Percentiles rank a stretch among this genome's conserved stretches.
Conservation (phyloP, 805 yeast species). For the Candida pini region DNA sequence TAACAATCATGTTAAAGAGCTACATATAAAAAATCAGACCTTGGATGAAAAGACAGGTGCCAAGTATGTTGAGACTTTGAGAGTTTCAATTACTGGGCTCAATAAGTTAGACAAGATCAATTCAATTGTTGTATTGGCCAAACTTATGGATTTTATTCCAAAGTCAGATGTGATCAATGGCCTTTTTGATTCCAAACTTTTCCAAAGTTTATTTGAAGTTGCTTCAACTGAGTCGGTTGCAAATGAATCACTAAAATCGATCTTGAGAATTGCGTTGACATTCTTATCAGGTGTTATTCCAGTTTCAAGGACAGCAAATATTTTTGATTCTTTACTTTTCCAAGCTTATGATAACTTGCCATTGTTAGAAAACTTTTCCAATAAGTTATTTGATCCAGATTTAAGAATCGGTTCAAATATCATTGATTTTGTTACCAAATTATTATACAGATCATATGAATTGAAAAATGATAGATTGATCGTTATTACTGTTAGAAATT, state of each 20-base stretch:
- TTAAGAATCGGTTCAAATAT: slow-evolving; percentile 37
- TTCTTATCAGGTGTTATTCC: slow-evolving; percentile 41
- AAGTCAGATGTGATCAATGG: slow-evolving; percentile 19
- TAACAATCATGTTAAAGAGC: slow-evolving; percentile 22
- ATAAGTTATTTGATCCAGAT: slow-evolving; percentile 38
- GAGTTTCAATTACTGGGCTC: slow-evolving; percentile 37
- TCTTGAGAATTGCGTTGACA: slow-evolving; percentile 28
- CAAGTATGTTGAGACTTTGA: slow-evolving; percentile 23
- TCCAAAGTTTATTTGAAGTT: slow-evolving; percentile 18
- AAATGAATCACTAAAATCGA: slow-evolving; percentile 19
- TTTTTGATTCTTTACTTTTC: slow-evolving; percentile 14
- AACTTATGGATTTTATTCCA: slow-evolving; percentile 43
- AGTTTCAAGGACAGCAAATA: slow-evolving; percentile 28
- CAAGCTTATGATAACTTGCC: slow-evolving; percentile 32
- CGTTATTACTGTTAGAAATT: slow-evolving; percentile 39
- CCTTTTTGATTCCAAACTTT: slow-evolving; percentile 19
- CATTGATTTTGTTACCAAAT: slow-evolving; percentile 40
- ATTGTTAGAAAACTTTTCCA: slow-evolving; percentile 37
- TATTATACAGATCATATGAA: slow-evolving; percentile 37
- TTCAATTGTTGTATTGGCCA: slow-evolving; percentile 49
- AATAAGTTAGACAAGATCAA: slow-evolving; percentile 47
- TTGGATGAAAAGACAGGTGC: slow-evolving; percentile 19
- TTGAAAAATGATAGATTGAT: slow-evolving; percentile 34
- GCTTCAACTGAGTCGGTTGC: slow-evolving; percentile 17
- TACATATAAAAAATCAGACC: slow-evolving; percentile 10